Evolutionary conservation across 768 basidiomycete genomes (phyloP), one percentile per base, ranked within the genome.

Genomic region (Podaxis sp.): DNA sequence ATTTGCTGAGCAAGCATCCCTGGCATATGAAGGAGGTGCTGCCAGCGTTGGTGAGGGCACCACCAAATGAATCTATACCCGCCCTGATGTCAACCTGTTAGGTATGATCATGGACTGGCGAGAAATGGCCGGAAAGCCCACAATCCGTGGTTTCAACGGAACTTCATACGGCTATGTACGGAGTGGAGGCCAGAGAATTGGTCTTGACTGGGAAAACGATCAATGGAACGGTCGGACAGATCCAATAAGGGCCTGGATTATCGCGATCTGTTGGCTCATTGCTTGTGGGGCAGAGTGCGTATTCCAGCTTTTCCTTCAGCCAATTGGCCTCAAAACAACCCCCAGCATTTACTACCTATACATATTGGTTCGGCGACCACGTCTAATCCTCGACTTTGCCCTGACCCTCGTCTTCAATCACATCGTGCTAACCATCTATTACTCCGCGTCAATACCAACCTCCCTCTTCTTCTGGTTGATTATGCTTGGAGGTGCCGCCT

Each of bases 41-140:
- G 79, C 88, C n/a, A 92, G 83, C 70, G 85, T 92, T 38, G 90
- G 90, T 89, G 69, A 62, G 86, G 64, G 36, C 40, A 13, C 50
- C 18, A n/a, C 40, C 47, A 1, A 16, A 21, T 61, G 56, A 27
- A 55, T 46, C 42, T 46, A 7, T 14, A 32, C 35, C 10, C 55
- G 51, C 21, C 28, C 50, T 50, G 48, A 35, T 5, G 54, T 37
- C 42, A 14, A 11, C 1, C 55, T 37, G 11, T 36, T 62, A 89
- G 90, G 89, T 2, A 92, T 94, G 89, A 78, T 98, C 38, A 93
- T 99, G 88, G 95, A 98, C 74, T 99, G 97, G 97, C 82, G 94
- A 50, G 91, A 98, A 73, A 89, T 99, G 85, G 90, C 95, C 0
- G 91, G 93, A 3, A 75, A 83, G 55, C 86, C 91, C 3, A 95